phyloP scores from a whole-genome alignment of 1,284 basidiomycete species.

The Melampsora americana region DNA sequence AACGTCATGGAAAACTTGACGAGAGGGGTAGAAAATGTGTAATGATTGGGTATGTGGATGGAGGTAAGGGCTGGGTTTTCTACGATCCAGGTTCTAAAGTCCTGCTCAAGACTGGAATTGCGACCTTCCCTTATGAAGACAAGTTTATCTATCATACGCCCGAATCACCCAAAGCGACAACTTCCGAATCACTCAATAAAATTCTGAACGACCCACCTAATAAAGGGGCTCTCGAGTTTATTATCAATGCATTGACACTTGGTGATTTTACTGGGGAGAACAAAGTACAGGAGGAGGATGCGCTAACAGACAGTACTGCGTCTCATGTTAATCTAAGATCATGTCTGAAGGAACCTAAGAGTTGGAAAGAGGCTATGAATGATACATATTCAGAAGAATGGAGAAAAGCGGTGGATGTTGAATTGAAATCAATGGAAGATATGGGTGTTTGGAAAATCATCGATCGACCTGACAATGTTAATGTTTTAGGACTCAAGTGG shows the following conservation, averaged over 20 bases:
- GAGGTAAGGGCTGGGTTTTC: constrained; percentile 5
- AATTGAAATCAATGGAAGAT: constrained; percentile 3
- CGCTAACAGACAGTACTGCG: no score
- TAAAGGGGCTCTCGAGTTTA: not conserved
- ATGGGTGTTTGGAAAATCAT: constrained; percentile 13
- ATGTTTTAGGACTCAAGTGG: not conserved
- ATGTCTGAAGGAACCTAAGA: not conserved
- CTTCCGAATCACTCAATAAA: no score
- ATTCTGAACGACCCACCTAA: not conserved
- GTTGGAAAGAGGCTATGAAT: not conserved
- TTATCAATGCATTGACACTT: not conserved
- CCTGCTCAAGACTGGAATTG: constrained; percentile 11
- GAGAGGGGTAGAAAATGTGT: not conserved
- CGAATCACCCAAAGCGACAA: no score
- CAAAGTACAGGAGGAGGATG: not conserved
- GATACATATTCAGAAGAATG: not conserved
- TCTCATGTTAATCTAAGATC: no score
- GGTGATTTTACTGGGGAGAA: constrained; percentile 10
- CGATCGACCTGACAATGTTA: not conserved
- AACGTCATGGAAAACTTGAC: constrained; percentile 3
- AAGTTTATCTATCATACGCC: no score
- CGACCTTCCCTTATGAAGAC: not conserved
- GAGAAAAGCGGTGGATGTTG: not conserved
- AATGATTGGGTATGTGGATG: not conserved
- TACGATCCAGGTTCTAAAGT: not conserved